A percentile compares a stretch with the other conserved stretches of the same genome.
Conservation (phyloP, 78 protist species). For the Bigelowiella natans region DNA sequence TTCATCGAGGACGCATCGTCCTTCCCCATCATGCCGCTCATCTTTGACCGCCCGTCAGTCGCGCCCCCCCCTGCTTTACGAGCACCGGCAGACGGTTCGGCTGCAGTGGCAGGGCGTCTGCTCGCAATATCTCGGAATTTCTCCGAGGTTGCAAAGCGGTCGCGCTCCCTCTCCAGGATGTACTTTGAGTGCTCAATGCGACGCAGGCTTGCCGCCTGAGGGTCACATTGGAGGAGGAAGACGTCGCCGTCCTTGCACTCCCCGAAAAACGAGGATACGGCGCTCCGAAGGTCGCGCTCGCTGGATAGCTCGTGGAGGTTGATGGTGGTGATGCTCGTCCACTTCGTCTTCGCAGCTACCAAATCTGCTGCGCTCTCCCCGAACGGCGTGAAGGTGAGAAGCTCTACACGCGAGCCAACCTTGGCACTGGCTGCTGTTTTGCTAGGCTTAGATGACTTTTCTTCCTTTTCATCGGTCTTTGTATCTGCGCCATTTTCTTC, state of each 20-base stretch:
- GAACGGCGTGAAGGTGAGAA: not conserved
- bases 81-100: not conserved
- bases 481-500: too few species aligned
- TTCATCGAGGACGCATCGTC: not conserved
- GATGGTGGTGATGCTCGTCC: not conserved
- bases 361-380: not conserved
- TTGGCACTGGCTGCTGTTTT: not conserved
- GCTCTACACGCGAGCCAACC: not conserved
- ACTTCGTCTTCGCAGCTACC: not conserved
- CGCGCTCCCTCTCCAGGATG: conserved; percentile 1
- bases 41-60: not conserved
- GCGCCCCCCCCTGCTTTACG: not conserved
- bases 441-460: not conserved
- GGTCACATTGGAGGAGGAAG: conserved; percentile 4
- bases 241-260: not conserved
- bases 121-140: not conserved
- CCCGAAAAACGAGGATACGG: not conserved
- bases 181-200: not conserved
- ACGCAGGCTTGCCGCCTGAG: not conserved
- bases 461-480: not conserved
- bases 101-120: not conserved
- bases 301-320: not conserved
- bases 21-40: not conserved
- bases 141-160: not conserved
- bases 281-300: not conserved